A percentile compares a stretch with the other conserved stretches of the same genome.
Conservation (phyloP, 108 stramenopile species). For the Nitzschia palea region DNA sequence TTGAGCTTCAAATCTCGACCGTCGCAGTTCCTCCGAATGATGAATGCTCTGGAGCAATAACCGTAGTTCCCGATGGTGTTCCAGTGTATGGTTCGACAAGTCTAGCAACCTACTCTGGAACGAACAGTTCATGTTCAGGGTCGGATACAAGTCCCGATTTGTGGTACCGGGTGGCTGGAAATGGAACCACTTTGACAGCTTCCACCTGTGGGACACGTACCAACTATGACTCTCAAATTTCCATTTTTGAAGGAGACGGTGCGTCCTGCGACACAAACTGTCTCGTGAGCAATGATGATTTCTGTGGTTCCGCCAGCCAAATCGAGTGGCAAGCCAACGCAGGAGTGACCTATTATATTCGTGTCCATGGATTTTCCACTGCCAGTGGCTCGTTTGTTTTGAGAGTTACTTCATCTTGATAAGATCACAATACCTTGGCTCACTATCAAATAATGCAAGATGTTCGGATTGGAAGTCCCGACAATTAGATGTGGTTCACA, state of each 20-base stretch:
- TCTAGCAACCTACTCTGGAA: background rate
- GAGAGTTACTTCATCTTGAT: background rate
- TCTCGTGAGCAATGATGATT: slow-evolving; percentile 11
- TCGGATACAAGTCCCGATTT: background rate
- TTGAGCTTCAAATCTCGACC: background rate
- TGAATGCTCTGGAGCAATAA: slow-evolving; percentile 2
- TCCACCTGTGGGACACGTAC: background rate
- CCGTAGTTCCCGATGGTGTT: background rate
- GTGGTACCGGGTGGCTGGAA: slow-evolving; percentile 24
- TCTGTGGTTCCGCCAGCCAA: background rate
- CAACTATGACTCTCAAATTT: slow-evolving; percentile 13
- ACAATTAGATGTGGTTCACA: too few species aligned
- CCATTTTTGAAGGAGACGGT: slow-evolving; percentile 4
- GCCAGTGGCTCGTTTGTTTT: slow-evolving; percentile 9
- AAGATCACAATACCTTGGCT: background rate
- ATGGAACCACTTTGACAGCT: background rate
- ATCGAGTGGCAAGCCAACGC: background rate
- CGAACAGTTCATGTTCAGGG: background rate
- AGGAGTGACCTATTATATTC: slow-evolving; percentile 6
- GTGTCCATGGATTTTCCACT: slow-evolving; percentile 5
- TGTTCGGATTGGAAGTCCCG: too few species aligned
- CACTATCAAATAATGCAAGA: too few species aligned
- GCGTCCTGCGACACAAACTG: slow-evolving; percentile 2
- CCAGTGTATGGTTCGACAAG: background rate
- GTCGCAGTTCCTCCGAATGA: slow-evolving; percentile 14